Conservation (phyloP, 1,284 basidiomycete species). For the Jaminaea rosea region DNA sequence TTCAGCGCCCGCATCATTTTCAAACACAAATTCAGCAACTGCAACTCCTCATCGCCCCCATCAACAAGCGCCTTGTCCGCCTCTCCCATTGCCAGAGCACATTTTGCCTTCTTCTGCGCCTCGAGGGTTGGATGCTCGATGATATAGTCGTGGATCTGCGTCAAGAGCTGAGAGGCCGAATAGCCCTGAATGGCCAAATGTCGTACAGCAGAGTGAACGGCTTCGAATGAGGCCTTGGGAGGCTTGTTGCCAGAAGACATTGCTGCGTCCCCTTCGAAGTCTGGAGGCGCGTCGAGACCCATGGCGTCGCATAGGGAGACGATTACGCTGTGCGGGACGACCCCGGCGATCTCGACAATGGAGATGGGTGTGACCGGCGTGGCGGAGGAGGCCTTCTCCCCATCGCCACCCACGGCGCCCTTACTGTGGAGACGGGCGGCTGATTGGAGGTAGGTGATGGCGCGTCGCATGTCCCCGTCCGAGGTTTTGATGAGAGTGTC, state of each 20-base stretch:
- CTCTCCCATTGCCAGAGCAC: slow-evolving; percentile 78
- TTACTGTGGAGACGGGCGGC: slow-evolving; percentile 64
- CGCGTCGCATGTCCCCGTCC: slow-evolving; percentile 84
- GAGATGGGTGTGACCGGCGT: slow-evolving; percentile 58
- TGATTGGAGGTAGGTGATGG: slow-evolving; percentile 97
- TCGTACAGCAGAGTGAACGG: slow-evolving; percentile 65
- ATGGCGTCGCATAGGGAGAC: slow-evolving; percentile 61
- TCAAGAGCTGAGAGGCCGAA: slow-evolving; percentile 78
- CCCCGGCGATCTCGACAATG: slow-evolving; percentile 93
- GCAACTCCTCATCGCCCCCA: slow-evolving; percentile 95
- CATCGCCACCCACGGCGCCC: slow-evolving; percentile 8
- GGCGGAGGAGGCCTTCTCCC: slow-evolving; percentile 14
- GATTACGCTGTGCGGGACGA: slow-evolving; percentile 72
- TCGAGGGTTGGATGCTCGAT: slow-evolving; percentile 71
- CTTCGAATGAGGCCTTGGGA: slow-evolving; percentile 56
- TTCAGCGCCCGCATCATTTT: slow-evolving; percentile 51
- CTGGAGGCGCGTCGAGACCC: slow-evolving; percentile 58
- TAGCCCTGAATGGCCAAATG: slow-evolving; percentile 77
- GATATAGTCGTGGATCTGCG: slow-evolving; percentile 84
- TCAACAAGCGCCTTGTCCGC: slow-evolving; percentile 94
- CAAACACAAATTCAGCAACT: slow-evolving; percentile 78
- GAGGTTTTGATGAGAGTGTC: slow-evolving; percentile 69
- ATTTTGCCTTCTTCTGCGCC: slow-evolving; percentile 70
- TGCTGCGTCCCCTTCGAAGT: slow-evolving; percentile 13
- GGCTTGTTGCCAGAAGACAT: slow-evolving; percentile 48